Conservation (phyloP, 2,329 filamentous ascomycete genomes). For the Colletotrichum limetticola region DNA sequence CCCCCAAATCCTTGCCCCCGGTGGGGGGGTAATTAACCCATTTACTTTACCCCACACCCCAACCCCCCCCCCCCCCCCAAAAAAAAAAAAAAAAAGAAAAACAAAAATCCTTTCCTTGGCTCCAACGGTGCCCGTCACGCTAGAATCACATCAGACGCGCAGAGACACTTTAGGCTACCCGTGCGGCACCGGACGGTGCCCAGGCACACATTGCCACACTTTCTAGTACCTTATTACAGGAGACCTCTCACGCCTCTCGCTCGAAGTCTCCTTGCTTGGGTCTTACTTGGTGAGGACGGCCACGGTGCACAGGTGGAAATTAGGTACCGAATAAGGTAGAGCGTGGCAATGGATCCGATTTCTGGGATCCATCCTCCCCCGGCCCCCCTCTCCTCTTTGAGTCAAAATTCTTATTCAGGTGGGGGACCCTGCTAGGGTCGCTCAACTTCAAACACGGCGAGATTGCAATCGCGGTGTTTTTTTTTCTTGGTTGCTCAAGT, state of each 20-base stretch:
- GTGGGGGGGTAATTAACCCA: too few species aligned
- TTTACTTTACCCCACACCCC: too few species aligned
- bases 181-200: not conserved
- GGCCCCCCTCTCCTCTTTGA: not conserved
- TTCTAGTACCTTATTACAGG: too few species aligned
- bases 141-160: not conserved
- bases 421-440: not conserved
- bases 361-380: not conserved
- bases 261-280: too few species aligned
- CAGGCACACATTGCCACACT: not conserved
- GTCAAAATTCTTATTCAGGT: not conserved
- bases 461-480: slow-evolving; percentile 4
- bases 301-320: slow-evolving; percentile 23
- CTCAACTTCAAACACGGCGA: slow-evolving; percentile 25
- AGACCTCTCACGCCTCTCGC: too few species aligned
- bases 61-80: not conserved
- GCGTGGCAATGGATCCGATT: not conserved
- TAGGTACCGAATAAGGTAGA: slow-evolving; percentile 19
- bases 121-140: not conserved
- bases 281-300: not conserved
- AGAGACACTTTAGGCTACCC: not conserved
- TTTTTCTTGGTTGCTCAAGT: not conserved
- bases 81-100: not conserved
- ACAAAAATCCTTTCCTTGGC: too few species aligned
- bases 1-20: too few species aligned